Evolutionary conservation across 192 early-diverging fungal species (phyloP).

Genomic region (Ambispora gerdemannii): DNA sequence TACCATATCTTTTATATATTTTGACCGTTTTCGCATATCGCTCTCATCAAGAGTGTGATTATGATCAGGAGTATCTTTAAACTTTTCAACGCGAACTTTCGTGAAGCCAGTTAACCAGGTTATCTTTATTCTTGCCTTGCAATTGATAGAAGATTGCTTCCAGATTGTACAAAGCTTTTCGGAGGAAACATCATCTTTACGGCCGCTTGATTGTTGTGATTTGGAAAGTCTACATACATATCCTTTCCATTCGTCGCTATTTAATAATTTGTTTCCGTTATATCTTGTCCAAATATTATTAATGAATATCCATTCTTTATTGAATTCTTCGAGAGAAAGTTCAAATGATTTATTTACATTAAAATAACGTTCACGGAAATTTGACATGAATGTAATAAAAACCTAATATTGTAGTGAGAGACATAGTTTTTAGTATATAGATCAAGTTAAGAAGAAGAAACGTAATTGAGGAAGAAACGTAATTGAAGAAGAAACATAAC

Average conservation of each 20-base stretch:
- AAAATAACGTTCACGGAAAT: not conserved
- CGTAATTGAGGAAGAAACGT: too few relatives aligned
- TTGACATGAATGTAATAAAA: too few relatives aligned
- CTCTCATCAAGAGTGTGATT: not conserved
- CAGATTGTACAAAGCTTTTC: conserved; percentile 1
- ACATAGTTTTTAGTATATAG: too few relatives aligned
- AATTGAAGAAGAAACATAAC: too few relatives aligned
- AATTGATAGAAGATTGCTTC: not conserved
- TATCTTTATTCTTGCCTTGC: conserved; percentile 3
- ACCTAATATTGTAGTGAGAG: too few relatives aligned
- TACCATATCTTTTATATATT: conserved; percentile 11
- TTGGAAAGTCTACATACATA: conserved; percentile 5
- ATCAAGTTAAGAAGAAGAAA: too few relatives aligned
- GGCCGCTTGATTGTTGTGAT: conserved; percentile 1
- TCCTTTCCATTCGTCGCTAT: conserved; percentile 7
- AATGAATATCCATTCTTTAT: conserved; percentile 2
- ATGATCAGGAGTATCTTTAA: conserved; percentile 1
- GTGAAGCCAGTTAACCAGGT: not conserved
- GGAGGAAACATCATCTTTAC: not conserved
- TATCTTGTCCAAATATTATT: conserved; percentile 9
- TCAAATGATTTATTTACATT: conserved; percentile 4
- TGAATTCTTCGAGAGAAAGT: conserved; percentile 9
- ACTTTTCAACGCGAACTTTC: conserved; percentile 8
- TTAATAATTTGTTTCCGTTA: conserved; percentile 10
- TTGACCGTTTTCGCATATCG: not conserved